A percentile compares a stretch with the other conserved stretches of the same genome.
These are phyloP conservation scores for Trametes meyenii DNA, from an alignment of 768 basidiomycete species.

Conservation along the genomic window DNA sequence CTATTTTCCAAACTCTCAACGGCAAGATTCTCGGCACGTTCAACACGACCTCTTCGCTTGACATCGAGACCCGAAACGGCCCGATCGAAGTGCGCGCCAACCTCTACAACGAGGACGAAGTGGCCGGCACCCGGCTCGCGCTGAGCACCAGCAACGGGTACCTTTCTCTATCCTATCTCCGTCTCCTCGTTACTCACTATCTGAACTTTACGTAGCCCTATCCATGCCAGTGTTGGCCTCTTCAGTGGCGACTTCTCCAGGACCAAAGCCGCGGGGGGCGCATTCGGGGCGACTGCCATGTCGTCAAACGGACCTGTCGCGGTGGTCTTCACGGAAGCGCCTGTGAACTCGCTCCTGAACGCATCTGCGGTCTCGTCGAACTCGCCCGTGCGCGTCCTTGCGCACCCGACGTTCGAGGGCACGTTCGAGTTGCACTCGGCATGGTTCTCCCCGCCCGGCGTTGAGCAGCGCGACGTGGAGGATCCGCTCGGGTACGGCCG, in stretches of 20 bases:
- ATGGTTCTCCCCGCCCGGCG: conserved; percentile 23
- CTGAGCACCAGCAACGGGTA: conserved; percentile 50
- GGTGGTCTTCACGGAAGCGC: conserved; percentile 37
- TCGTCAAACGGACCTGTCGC: conserved; percentile 40
- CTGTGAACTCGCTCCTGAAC: conserved; percentile 38
- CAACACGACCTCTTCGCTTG: conserved; percentile 33
- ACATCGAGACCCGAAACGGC: conserved; percentile 40
- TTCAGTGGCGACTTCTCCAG: conserved; percentile 22
- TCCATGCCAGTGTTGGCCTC: conserved; percentile 36
- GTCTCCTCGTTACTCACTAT: neutral
- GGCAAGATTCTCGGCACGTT: conserved; percentile 42
- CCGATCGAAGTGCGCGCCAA: conserved; percentile 41
- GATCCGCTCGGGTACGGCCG: conserved; percentile 42
- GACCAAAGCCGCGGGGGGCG: conserved; percentile 35
- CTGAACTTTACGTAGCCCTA: conserved; percentile 29
- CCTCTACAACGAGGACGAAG: conserved; percentile 36
- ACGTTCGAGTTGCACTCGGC: conserved; percentile 37
- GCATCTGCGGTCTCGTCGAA: conserved; percentile 39
- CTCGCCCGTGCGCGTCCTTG: conserved; percentile 30
- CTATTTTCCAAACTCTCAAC: conserved; percentile 28
- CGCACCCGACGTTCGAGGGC: conserved; percentile 48
- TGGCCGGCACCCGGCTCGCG: conserved; percentile 33
- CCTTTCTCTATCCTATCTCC: conserved; percentile 4
- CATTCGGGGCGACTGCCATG: conserved; percentile 36
- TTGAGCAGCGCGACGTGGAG: conserved; percentile 30